Evolutionary conservation across 257 asterid species (phyloP).

Genomic region (Fraxinus cuspidata): DNA sequence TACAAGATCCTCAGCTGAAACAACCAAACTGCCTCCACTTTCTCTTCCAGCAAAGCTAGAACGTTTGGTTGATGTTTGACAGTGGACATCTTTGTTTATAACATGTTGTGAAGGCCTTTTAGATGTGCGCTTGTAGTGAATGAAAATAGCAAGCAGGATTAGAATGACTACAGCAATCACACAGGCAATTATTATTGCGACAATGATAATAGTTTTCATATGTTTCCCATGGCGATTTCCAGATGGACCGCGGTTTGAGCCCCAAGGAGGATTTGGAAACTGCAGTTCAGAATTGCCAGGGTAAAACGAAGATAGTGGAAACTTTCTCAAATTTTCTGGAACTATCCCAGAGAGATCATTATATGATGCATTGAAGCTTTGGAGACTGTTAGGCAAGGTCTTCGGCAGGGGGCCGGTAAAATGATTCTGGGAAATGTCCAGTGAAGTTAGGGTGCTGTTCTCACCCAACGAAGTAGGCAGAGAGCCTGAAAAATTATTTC

Average conservation of each 20-base stretch:
- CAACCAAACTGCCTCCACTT: slow-evolving; percentile 49
- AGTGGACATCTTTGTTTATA: slow-evolving; percentile 46
- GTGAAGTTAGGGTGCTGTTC: slow-evolving; percentile 44
- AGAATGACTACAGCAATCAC: slow-evolving; percentile 52
- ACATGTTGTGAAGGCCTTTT: slow-evolving; percentile 45
- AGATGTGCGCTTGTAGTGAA: slow-evolving; percentile 51
- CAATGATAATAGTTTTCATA: slow-evolving; percentile 50
- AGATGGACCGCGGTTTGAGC: slow-evolving; percentile 45
- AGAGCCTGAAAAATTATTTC: slow-evolving; percentile 77
- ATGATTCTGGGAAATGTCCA: slow-evolving; percentile 69
- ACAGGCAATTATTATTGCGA: slow-evolving; percentile 60
- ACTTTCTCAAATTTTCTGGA: slow-evolving; percentile 82
- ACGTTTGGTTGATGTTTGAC: slow-evolving; percentile 54
- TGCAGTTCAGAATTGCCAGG: slow-evolving; percentile 82
- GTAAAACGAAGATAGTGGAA: slow-evolving; percentile 78
- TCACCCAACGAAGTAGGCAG: slow-evolving; percentile 61
- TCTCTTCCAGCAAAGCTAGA: slow-evolving; percentile 52
- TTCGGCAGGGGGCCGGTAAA: slow-evolving; percentile 73
- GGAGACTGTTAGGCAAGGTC: slow-evolving; percentile 61
- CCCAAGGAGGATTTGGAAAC: slow-evolving; percentile 79
- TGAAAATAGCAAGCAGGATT: slow-evolving; percentile 54
- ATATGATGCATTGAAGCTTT: slow-evolving; percentile 74
- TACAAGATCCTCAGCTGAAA: slow-evolving; percentile 69
- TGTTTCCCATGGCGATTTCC: slow-evolving; percentile 36
- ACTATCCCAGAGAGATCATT: slow-evolving; percentile 85